Evolutionary conservation across 352 stramenopile species (phyloP).

Genomic region (Phytophthora megakarya): DNA sequence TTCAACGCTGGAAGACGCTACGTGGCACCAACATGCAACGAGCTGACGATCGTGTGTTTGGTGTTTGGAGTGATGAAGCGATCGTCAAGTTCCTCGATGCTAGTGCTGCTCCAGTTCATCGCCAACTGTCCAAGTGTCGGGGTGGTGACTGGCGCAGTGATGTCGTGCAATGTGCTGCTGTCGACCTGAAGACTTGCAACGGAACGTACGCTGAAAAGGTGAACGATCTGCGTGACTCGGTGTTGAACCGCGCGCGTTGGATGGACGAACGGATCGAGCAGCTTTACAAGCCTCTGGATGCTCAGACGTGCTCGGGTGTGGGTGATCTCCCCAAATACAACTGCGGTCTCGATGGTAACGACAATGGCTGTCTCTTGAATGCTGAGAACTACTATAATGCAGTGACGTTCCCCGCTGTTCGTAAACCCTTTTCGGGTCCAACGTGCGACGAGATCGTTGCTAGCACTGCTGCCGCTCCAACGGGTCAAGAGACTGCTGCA

Average conservation of each 20-base stretch:
- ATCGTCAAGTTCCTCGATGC: conserved; percentile 62
- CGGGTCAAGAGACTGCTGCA: conserved; percentile 16
- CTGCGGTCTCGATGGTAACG: conserved; percentile 61
- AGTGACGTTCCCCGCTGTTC: conserved; percentile 58
- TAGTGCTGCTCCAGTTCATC: conserved; percentile 45
- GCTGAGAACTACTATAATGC: conserved; percentile 66
- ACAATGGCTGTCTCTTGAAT: conserved; percentile 60
- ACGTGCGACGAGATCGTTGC: conserved; percentile 38
- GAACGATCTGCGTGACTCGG: conserved; percentile 43
- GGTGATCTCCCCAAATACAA: conserved; percentile 73
- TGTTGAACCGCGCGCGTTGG: conserved; percentile 62
- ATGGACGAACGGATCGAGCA: conserved; percentile 75
- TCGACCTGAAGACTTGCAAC: conserved; percentile 60
- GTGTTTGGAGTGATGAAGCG: conserved; percentile 56
- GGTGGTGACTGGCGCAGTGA: conserved; percentile 53
- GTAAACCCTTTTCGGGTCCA: conserved; percentile 52
- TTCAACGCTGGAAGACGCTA: conserved; percentile 78
- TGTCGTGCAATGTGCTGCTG: conserved; percentile 56
- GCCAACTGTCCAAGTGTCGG: conserved; percentile 62
- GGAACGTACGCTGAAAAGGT: conserved; percentile 66
- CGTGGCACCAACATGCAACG: conserved; percentile 33
- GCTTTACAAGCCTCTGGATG: conserved; percentile 70
- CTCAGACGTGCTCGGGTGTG: conserved; percentile 60
- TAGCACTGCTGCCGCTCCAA: conserved; percentile 13
- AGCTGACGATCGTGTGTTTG: conserved; percentile 23